Evolutionary conservation across 495 filamentous ascomycete species (phyloP).

Genomic region (Barbatosphaeria neglecta): DNA sequence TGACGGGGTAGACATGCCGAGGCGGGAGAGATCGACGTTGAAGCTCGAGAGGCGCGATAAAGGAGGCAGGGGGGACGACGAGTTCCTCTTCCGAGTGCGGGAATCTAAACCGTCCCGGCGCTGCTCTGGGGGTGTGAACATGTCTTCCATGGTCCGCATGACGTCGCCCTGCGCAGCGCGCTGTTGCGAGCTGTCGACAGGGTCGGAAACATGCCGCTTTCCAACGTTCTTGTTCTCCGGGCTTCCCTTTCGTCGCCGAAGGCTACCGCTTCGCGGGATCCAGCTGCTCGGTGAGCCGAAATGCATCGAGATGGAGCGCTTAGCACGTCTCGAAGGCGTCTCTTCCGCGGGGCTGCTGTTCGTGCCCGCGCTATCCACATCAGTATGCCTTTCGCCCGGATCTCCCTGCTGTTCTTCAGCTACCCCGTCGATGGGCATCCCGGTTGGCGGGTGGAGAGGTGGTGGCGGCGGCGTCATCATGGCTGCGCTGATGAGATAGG

Average conservation of each 20-base stretch:
- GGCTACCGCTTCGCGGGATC: slow-evolving; percentile 37
- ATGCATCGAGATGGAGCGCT: slow-evolving; percentile 42
- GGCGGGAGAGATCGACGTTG: slow-evolving; percentile 39
- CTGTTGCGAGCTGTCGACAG: slow-evolving; percentile 15
- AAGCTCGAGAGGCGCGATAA: slow-evolving; percentile 46
- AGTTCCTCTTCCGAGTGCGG: slow-evolving; percentile 30
- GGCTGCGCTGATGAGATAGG: slow-evolving; percentile 20
- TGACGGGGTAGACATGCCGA: slow-evolving; percentile 28
- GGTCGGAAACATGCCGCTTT: slow-evolving; percentile 35
- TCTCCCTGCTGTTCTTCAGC: slow-evolving; percentile 1
- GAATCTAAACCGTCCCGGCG: slow-evolving; percentile 11
- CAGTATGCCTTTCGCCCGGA: slow-evolving; percentile 1
- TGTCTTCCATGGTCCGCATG: slow-evolving; percentile 10
- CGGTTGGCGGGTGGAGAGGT: no score
- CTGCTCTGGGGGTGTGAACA: slow-evolving; percentile 10
- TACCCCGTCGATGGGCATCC: no score
- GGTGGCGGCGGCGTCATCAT: slow-evolving; percentile 12
- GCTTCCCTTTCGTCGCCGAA: slow-evolving; percentile 33
- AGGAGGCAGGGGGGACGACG: slow-evolving; percentile 45
- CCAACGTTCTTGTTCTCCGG: slow-evolving; percentile 22
- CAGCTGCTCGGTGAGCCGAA: slow-evolving; percentile 38
- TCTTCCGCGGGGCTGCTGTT: slow-evolving; percentile 8
- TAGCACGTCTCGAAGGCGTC: slow-evolving; percentile 27
- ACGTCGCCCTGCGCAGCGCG: slow-evolving; percentile 7
- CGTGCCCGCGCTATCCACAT: slow-evolving; percentile 7